Conservation (phyloP, 768 basidiomycete species). For the Mycena venus region DNA sequence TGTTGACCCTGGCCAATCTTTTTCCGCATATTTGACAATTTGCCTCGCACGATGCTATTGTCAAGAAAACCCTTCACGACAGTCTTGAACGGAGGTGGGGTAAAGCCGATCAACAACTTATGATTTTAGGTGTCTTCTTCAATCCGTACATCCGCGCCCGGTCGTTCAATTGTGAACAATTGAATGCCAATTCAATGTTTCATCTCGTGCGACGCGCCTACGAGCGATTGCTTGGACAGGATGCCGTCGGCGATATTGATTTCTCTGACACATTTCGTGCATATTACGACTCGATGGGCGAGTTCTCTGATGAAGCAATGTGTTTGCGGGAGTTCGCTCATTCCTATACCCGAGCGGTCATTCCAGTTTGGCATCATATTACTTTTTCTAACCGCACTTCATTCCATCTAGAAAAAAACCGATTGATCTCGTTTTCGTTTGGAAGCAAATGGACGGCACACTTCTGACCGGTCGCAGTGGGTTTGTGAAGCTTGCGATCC, state of each 20-base stretch:
- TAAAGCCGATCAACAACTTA: constrained; percentile 23
- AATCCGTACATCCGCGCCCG: constrained; percentile 20
- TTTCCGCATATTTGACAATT: constrained; percentile 26
- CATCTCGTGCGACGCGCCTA: neutral
- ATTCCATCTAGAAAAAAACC: no score
- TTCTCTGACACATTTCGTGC: neutral
- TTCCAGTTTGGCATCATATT: no score
- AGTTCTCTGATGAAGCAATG: neutral
- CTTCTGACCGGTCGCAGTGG: no score
- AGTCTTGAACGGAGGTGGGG: constrained; percentile 25
- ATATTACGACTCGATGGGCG: neutral
- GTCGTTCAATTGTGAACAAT: neutral
- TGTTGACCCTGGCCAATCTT: constrained; percentile 41
- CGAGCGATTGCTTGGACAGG: neutral
- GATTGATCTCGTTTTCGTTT: no score
- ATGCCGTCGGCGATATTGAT: neutral
- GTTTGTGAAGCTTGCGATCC: no score
- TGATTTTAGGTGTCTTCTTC: constrained; percentile 25
- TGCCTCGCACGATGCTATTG: neutral
- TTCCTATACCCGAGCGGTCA: neutral
- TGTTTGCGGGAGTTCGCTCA: neutral
- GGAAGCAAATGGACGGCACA: no score
- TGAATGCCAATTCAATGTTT: neutral
- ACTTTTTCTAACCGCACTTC: no score
- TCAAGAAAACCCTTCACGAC: neutral